Percentiles rank a stretch among this genome's conserved stretches.
Conservation (phyloP, 176 grass and related monocot genomes). For the Chrysopogon serrulatus region DNA sequence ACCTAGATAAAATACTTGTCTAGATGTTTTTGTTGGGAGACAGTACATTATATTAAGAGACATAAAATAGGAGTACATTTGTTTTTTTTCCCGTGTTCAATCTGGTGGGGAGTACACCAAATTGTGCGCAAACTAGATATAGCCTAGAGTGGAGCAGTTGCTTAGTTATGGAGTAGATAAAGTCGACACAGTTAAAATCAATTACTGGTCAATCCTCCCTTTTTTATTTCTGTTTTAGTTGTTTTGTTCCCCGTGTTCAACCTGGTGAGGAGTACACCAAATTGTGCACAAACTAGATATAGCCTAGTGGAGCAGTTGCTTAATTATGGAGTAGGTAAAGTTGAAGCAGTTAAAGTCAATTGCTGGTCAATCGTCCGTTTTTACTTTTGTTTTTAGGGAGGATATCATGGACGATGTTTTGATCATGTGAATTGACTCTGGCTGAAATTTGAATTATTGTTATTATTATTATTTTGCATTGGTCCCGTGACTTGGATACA, state of each 20-base stretch:
- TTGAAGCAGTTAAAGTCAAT: neutral
- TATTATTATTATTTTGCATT: neutral
- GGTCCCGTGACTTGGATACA: neutral
- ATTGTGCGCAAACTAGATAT: neutral
- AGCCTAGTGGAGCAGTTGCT: constrained; percentile 11
- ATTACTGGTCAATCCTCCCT: neutral
- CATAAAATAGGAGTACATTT: too few species aligned
- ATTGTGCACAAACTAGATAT: neutral
- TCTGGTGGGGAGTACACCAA: neutral
- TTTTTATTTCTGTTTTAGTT: neutral
- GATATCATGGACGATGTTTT: neutral
- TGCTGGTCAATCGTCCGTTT: neutral
- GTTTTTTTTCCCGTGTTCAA: too few species aligned
- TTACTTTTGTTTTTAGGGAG: neutral
- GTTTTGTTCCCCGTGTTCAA: too few species aligned
- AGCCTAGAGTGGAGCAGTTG: constrained; percentile 14
- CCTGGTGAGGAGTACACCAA: neutral
- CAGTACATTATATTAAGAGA: too few species aligned
- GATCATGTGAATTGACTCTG: neutral
- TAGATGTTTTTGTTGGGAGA: too few species aligned
- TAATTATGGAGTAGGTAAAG: neutral
- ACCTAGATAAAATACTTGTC: too few species aligned
- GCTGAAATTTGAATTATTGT: neutral
- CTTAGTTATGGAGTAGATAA: neutral
- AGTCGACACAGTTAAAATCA: neutral